Evolutionary conservation across 768 basidiomycete species (phyloP).

Genomic region (Amanita inopinata): DNA sequence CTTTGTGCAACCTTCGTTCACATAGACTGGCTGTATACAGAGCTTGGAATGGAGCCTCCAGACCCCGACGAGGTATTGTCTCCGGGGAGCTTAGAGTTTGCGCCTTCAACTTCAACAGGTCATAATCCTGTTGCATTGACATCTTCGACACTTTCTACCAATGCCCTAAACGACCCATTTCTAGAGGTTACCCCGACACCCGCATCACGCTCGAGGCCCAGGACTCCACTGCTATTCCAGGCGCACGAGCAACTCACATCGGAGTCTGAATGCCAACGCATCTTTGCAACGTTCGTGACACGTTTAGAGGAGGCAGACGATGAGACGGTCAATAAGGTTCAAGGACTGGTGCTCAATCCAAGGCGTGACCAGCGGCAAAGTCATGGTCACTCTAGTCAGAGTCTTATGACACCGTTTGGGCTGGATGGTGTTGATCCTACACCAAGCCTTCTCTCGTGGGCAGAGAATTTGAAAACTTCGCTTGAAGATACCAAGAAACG

Average conservation of each 20-base stretch:
- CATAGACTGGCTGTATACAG: constrained; percentile 74
- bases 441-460: constrained; percentile 64
- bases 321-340: constrained; percentile 30
- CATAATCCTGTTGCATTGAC: constrained; percentile 21
- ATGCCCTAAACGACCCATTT: constrained; percentile 38
- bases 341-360: constrained; percentile 5
- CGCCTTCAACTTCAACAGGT: constrained; percentile 19
- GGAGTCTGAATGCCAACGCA: constrained; percentile 43
- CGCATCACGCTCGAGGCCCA: constrained; percentile 26
- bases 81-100: background rate
- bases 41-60: constrained; percentile 68
- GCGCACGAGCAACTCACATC: constrained; percentile 19
- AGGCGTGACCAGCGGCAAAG: background rate
- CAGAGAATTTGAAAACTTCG: constrained; percentile 41
- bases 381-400: constrained; percentile 4
- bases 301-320: constrained; percentile 50
- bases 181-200: constrained; percentile 44
- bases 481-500: constrained; percentile 66
- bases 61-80: constrained; percentile 32
- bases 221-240: constrained; percentile 28
- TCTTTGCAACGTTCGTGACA: constrained; percentile 55
- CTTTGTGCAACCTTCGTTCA: constrained; percentile 59
- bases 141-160: constrained; percentile 24
- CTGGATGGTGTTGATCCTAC: constrained; percentile 78
- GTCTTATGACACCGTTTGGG: constrained; percentile 31